Base-by-base conservation (phyloP, 2,329 filamentous ascomycete genomes). In the Fusarium buharicum region DNA sequence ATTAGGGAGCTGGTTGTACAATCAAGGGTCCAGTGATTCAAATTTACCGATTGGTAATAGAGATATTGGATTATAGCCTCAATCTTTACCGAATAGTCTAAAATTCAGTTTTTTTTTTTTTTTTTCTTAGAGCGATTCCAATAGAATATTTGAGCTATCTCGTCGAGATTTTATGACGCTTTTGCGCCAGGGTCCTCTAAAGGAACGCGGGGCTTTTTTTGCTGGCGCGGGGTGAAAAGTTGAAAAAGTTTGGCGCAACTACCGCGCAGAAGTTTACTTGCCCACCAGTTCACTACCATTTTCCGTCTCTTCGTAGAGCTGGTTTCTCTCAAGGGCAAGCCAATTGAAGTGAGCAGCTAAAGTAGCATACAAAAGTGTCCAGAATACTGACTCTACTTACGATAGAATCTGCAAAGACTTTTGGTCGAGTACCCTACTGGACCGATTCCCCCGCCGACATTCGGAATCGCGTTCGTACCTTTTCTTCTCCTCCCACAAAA, bases 241-340 rank as follows among this genome's bases (percentile, higher is more conserved):
- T 31, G 43, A 47, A 59, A 59, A 59, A 59, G 56, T 59, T 59
- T 59, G 43, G 55, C 54, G 33, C 38, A 58, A 18, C 14, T 33
- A 33, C 30, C 30, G 33, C 31, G 43, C 30, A 56, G 58, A 54
- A 28, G 27, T 28, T 28, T 13, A 28, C 11, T 11, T 28, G 27
- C 27, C 10, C n/a, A 43, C 45, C 44, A 60, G 50, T 55, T 48
- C 11, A 44, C 33, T 17, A 24, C 18, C n/a, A 34, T 46, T 17
- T 60, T 61, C 27, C 60, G 41, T 27, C 43, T 62, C 47, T 53
- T 59, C 17, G 34, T 16, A 55, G 61, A 66, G 62, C 64, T 69
- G 64, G 57, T 54, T 62, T 52, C 66, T 62, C 51, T 66, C 37
- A 51, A 48, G 47, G 40, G 66, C 41, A 36, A 62, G 43, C 55